Conservation (phyloP, 1,284 basidiomycete genomes). For the Tetrapyrgos nigripes region DNA sequence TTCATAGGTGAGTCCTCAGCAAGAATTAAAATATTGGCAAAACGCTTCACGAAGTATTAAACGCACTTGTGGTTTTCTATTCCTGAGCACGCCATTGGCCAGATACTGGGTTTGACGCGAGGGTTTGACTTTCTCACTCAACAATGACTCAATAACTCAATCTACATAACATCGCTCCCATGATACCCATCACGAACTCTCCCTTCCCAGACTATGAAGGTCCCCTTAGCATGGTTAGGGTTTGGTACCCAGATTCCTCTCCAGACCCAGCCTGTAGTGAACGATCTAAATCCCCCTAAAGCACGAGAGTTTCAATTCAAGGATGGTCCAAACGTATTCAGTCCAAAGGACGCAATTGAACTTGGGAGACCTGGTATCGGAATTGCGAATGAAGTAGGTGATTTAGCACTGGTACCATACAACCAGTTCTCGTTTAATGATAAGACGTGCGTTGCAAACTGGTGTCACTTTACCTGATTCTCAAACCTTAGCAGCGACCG, state of each 20-base stretch:
- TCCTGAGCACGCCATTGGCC: too few relatives aligned
- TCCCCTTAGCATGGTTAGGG: slow-evolving; percentile 50
- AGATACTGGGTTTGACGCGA: too few relatives aligned
- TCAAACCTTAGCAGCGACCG: slow-evolving; percentile 54
- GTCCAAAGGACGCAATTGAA: slow-evolving; percentile 74
- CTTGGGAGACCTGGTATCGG: slow-evolving; percentile 75
- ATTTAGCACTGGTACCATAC: slow-evolving; percentile 70
- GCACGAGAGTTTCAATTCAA: slow-evolving; percentile 56
- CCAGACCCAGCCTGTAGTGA: slow-evolving; percentile 23
- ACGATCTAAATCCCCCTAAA: slow-evolving; percentile 32
- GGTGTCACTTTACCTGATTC: neutral
- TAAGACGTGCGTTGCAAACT: slow-evolving; percentile 65
- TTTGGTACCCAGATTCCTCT: slow-evolving; percentile 58
- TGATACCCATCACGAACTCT: too few relatives aligned
- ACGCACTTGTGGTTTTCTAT: too few relatives aligned
- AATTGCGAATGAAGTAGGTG: slow-evolving; percentile 67
- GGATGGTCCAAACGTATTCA: slow-evolving; percentile 61
- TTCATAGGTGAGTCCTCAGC: too few relatives aligned
- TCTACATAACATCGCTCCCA: too few relatives aligned
- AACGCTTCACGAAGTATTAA: too few relatives aligned
- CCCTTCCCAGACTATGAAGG: slow-evolving; percentile 37
- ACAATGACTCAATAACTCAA: too few relatives aligned
- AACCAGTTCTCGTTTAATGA: slow-evolving; percentile 72
- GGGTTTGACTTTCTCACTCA: too few relatives aligned
- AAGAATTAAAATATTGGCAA: too few relatives aligned